phyloP scores from a whole-genome alignment of 345 rosid species.

The Euphorbia lathyris region DNA sequence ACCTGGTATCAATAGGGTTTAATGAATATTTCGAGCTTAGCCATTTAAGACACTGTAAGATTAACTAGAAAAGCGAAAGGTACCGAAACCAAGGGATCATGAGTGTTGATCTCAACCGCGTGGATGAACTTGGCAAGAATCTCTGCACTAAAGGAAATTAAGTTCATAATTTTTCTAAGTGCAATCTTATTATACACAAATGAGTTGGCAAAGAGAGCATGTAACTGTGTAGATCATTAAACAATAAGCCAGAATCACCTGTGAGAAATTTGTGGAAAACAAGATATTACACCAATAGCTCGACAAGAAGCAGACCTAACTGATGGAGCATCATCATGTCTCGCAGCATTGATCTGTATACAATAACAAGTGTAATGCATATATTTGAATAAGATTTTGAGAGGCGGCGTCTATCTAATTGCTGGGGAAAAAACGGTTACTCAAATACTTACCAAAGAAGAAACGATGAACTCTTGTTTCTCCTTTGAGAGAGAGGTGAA shows the following conservation, averaged over 20 bases:
- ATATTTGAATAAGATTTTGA: conserved; percentile 7
- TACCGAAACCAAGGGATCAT: conserved; percentile 71
- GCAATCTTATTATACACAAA: conserved; percentile 10
- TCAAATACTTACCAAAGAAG: conserved; percentile 57
- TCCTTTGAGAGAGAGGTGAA: conserved; percentile 55
- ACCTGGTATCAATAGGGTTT: conserved; percentile 49
- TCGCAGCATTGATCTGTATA: conserved; percentile 61
- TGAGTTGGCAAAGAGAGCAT: conserved; percentile 13
- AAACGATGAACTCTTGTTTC: conserved; percentile 59
- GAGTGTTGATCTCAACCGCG: conserved; percentile 72
- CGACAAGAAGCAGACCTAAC: conserved; percentile 96
- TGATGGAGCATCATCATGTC: conserved; percentile 63
- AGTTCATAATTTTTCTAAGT: conserved; percentile 32
- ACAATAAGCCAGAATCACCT: conserved; percentile 44
- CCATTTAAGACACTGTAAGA: conserved; percentile 14
- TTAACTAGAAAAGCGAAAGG: conserved; percentile 13
- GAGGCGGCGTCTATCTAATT: neutral
- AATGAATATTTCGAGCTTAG: conserved; percentile 14
- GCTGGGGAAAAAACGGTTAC: neutral
- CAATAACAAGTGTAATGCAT: conserved; percentile 18
- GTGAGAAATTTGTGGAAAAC: conserved; percentile 63
- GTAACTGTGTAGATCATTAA: conserved; percentile 7
- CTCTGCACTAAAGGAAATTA: conserved; percentile 65
- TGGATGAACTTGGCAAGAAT: conserved; percentile 62
- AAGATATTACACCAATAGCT: conserved; percentile 86